phyloP scores from a whole-genome alignment of 2,329 filamentous ascomycete species.

The Botrytis hyacinthi region DNA sequence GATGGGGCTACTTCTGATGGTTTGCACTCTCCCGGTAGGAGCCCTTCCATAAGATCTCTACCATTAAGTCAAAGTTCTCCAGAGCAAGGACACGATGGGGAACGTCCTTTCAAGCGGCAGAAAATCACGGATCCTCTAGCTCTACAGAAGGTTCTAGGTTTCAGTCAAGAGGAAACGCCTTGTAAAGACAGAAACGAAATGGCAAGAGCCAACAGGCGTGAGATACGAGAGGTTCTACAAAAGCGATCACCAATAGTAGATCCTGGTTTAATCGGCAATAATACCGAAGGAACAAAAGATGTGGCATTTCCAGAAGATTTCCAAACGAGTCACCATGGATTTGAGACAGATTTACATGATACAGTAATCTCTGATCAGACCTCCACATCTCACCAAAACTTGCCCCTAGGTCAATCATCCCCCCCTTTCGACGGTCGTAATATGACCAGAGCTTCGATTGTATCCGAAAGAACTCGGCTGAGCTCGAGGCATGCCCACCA shows the following conservation, averaged over 20 bases:
- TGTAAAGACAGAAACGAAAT: conserved; percentile 16
- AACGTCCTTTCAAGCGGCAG: conserved; percentile 5
- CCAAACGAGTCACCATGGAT: background rate
- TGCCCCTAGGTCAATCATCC: background rate
- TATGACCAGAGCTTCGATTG: background rate
- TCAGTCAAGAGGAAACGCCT: conserved; percentile 18
- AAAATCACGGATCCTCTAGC: background rate
- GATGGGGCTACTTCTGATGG: conserved; percentile 1
- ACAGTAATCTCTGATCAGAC: background rate
- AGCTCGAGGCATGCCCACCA: background rate
- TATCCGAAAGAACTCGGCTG: background rate
- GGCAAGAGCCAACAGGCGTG: conserved; percentile 13
- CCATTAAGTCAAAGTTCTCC: background rate
- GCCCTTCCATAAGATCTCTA: background rate
- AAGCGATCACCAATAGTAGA: background rate
- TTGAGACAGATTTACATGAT: background rate
- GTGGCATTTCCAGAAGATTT: background rate
- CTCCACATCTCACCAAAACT: background rate
- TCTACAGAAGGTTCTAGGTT: background rate
- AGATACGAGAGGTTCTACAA: background rate
- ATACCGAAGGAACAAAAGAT: background rate
- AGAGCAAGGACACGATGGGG: background rate
- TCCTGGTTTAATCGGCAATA: no score
- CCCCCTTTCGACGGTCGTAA: background rate
- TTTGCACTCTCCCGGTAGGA: background rate